Base-by-base conservation (phyloP, 352 stramenopile species). In the Elongisporangium undulatum region DNA sequence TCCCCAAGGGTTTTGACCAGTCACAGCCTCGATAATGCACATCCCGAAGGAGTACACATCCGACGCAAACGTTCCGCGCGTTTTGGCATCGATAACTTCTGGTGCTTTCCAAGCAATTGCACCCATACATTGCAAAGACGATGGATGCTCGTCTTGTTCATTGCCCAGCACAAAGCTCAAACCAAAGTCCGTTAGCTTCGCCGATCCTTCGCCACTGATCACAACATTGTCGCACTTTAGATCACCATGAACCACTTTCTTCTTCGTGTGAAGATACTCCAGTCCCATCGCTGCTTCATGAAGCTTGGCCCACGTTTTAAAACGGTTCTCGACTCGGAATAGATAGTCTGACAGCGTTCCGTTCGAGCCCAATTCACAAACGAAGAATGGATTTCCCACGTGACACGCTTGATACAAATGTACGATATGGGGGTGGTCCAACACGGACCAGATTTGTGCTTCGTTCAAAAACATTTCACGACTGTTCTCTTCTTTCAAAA, bases 211-310 rank as follows among this genome's bases (percentile, higher is more conserved):
- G 5, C 20, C 38, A 16, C 53, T 57, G 15, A 85, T 53, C 12
- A 82, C 65, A 17, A 87, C 56, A 16, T 82, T 67, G 16, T 68
- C 69, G 34, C 91, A 95, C 68, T 98, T 98, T 55, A 79, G 56
- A 15, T 76, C 51, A 1, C 67, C 63, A 6, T 82, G 72, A 38
- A 80, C 51, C 12, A 84, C 62, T 1, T 59, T 22, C 10, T 58
- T 56, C 12, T 67, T 63, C n/a, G n/a, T n/a, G 24, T 87, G 74
- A 3, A 87, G 70, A 51, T 68, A 80, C 16, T 69, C 51, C 13
- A 86, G 45, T 10, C 64, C 72, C 5, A 74, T 62, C 0, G 64
- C 64, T 16, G 69, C 58, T 38, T 82, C 62, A n/a, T 67, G 60
- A 0, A 82, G 61, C 21, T 77, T 67, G 4, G 58, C 49, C 64